Evolutionary conservation across 2,329 filamentous ascomycete species (phyloP), one percentile per base, ranked within the genome.

Genomic region (Phoma sp.): DNA sequence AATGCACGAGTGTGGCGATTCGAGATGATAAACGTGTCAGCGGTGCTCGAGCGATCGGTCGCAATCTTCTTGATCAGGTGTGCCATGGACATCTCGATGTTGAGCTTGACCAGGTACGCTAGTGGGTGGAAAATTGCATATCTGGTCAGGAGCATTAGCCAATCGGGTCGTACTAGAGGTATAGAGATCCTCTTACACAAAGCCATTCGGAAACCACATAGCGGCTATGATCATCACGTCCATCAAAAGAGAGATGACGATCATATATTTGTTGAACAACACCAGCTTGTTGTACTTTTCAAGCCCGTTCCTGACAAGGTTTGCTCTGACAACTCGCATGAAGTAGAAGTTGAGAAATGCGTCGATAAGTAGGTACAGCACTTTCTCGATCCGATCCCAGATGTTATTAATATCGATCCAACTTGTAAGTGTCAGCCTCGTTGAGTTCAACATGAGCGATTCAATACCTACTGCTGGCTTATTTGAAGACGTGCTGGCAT

Each of bases 51-150:
- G 13, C 30, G 47, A n/a, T 57, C 56, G 3, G 59, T 42, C 3
- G 61, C 65, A 30, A 68, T 61, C 24, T 55, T 59, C 11, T 60
- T 73, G 49, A 81, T 78, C 11, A 82, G 71, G 37, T 79, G 65
- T 77, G 64, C 64, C 62, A 67, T 64, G 0, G 61, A 65, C 58
- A 67, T 52, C 25, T 67, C 64, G 10, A 67, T 80, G 54, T 79
- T 72, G 3, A 81, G 71, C 55, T 81, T 81, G 49, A 78, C 64
- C 24, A 79, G 67, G 59, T 78, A 81, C 1, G 74, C 78, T 1
- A 82, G 63, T 0, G 80, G 79, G 44, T 80, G 77, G 54, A 80
- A 78, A 51, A 80, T 77, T 8, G 79, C 69, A 58, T 79, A 82
- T 23, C 67, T 72, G 45, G 11, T n/a, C 29, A 23, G 9, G n/a